Conservation (phyloP, 2,329 filamentous ascomycete species). For the Ustulina deusta region DNA sequence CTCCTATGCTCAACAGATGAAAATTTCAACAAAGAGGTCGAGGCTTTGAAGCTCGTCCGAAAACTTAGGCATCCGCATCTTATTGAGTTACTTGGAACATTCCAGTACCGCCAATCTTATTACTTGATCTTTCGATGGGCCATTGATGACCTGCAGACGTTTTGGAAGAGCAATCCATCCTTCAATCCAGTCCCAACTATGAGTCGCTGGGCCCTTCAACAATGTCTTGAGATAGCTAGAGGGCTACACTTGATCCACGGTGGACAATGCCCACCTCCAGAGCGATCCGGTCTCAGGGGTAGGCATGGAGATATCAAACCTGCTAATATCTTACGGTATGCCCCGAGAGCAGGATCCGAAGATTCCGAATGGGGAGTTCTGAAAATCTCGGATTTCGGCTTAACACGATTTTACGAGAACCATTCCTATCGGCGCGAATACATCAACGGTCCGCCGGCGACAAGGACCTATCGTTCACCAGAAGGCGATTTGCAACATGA, state of each 20-base stretch:
- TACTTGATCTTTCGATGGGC: conserved; percentile 13
- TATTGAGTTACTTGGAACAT: conserved; percentile 6
- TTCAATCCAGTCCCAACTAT: neutral
- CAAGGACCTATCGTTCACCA: conserved; percentile 4
- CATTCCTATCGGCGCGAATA: neutral
- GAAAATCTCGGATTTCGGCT: conserved; percentile 10
- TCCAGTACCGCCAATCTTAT: neutral
- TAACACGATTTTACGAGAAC: conserved; percentile 1
- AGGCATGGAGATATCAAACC: conserved; percentile 19
- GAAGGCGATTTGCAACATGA: neutral
- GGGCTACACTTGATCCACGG: neutral
- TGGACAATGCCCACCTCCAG: neutral
- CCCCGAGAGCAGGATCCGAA: neutral
- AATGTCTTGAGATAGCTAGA: conserved; percentile 8
- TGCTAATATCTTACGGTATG: conserved; percentile 1
- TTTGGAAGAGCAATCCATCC: neutral
- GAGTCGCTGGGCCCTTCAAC: neutral
- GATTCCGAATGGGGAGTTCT: neutral
- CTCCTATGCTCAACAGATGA: neutral
- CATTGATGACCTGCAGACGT: neutral
- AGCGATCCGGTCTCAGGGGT: neutral
- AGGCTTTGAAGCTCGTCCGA: conserved; percentile 4
- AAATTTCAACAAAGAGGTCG: neutral
- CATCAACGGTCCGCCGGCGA: neutral
- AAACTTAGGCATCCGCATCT: neutral